These are phyloP conservation scores for Mycosphaerella arachidis DNA, from an alignment of 2,329 filamentous ascomycete species.

Conservation along the genomic window DNA sequence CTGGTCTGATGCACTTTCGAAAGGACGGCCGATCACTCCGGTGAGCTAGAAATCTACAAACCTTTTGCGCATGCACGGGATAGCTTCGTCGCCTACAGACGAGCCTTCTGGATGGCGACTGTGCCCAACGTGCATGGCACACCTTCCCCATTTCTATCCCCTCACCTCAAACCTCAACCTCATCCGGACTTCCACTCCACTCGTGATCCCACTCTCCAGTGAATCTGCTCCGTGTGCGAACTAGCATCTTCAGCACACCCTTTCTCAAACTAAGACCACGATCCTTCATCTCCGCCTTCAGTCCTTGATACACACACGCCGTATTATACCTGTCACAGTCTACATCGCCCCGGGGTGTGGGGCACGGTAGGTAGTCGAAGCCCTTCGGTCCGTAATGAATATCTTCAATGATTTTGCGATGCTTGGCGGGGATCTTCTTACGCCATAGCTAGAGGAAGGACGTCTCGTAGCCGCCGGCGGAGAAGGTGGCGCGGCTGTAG, in stretches of 20 bases:
- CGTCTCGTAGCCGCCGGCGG: not conserved
- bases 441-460: not conserved
- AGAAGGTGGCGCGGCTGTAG: not conserved
- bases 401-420: not conserved
- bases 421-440: not conserved
- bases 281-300: not conserved
- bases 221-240: not conserved
- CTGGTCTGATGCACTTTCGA: no score
- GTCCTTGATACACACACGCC: not conserved
- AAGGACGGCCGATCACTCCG: no score
- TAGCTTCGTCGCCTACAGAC: no score
- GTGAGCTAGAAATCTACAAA: no score
- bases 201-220: not conserved
- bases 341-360: not conserved
- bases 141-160: no score
- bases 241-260: not conserved
- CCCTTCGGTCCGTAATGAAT: not conserved
- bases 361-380: not conserved
- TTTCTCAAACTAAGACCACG: not conserved
- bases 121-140: no score
- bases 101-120: no score
- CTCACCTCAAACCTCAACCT: not conserved
- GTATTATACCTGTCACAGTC: not conserved
- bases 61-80: no score
- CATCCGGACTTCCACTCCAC: not conserved